A percentile compares a stretch with the other conserved stretches of the same genome.
phyloP scores from a whole-genome alignment of 2,329 filamentous ascomycete genomes.

The Fusarium beomiforme region DNA sequence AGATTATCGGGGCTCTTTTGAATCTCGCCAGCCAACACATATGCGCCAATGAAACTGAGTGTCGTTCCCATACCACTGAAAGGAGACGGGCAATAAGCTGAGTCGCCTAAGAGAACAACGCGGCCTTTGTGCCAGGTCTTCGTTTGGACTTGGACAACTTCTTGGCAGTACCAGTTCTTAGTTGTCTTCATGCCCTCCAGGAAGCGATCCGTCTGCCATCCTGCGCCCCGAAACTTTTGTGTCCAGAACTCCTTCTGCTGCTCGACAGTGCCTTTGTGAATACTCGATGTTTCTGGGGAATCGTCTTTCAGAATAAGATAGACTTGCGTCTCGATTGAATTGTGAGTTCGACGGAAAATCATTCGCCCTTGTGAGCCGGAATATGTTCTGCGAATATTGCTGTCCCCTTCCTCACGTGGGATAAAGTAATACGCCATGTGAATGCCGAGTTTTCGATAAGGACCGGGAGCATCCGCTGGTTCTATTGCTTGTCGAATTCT shows the following conservation, averaged over 20 bases:
- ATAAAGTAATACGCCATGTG: slow-evolving; percentile 35
- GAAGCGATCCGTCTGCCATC: slow-evolving; percentile 21
- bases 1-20: slow-evolving; percentile 9
- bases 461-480: neutral
- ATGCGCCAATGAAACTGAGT: slow-evolving; percentile 20
- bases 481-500: slow-evolving; percentile 20
- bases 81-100: slow-evolving; percentile 21
- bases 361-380: slow-evolving; percentile 10
- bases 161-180: slow-evolving; percentile 29
- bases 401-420: slow-evolving; percentile 13
- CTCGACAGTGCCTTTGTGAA: slow-evolving; percentile 7
- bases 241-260: slow-evolving; percentile 32
- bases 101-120: slow-evolving; percentile 14
- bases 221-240: slow-evolving; percentile 2
- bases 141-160: slow-evolving; percentile 20
- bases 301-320: slow-evolving; percentile 27
- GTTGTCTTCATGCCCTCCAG: slow-evolving; percentile 22
- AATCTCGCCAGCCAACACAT: slow-evolving; percentile 28
- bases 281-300: neutral
- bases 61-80: slow-evolving; percentile 32
- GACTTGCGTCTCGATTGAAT: slow-evolving; percentile 25
- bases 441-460: slow-evolving; percentile 33
- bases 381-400: slow-evolving; percentile 23
- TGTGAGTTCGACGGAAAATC: slow-evolving; percentile 31
- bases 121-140: slow-evolving; percentile 15